Percentiles rank a stretch among this genome's conserved stretches.
Conservation (phyloP, 1,139 yeast genomes). For the Candida pseudoviswanathii region DNA sequence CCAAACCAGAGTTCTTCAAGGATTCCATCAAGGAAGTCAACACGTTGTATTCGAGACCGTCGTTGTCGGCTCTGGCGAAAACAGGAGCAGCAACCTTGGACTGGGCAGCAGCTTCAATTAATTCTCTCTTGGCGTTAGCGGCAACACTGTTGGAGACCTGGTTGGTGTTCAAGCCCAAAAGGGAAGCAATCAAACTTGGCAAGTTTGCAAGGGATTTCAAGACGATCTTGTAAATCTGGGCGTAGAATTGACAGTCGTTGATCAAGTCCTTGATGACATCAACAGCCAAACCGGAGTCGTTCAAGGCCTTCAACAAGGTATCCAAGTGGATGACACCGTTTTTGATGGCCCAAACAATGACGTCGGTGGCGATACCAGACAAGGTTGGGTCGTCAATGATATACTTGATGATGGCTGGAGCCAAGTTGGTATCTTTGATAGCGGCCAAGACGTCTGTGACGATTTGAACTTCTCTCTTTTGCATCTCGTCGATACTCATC, state of each 20-base stretch:
- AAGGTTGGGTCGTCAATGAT: conserved; percentile 37
- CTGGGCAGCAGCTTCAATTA: conserved; percentile 6
- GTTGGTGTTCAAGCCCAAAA: conserved; percentile 25
- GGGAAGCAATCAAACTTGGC: conserved; percentile 27
- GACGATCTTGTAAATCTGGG: conserved; percentile 43
- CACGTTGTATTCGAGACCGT: too few relatives aligned
- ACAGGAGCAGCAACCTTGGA: conserved; percentile 9
- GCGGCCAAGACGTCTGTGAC: conserved; percentile 47
- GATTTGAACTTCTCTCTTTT: conserved; percentile 43
- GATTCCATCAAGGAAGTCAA: conserved; percentile 47
- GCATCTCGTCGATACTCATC: conserved; percentile 27
- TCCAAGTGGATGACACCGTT: conserved; percentile 36
- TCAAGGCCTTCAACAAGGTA: conserved; percentile 44
- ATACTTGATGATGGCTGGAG: conserved; percentile 38
- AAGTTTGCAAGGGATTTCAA: conserved; percentile 33
- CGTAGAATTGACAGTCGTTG: conserved; percentile 43
- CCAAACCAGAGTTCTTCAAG: conserved; percentile 48
- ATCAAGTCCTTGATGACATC: conserved; percentile 40
- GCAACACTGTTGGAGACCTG: conserved; percentile 17
- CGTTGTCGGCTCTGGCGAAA: conserved; percentile 19
- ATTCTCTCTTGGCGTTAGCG: conserved; percentile 17
- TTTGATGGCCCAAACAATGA: conserved; percentile 34
- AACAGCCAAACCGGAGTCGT: conserved; percentile 48
- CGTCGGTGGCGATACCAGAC: conserved; percentile 31
- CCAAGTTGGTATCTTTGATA: conserved; percentile 41